Evolutionary conservation across 163 green algal species (phyloP).

Genomic region (Trebouxiophyceae sp.): DNA sequence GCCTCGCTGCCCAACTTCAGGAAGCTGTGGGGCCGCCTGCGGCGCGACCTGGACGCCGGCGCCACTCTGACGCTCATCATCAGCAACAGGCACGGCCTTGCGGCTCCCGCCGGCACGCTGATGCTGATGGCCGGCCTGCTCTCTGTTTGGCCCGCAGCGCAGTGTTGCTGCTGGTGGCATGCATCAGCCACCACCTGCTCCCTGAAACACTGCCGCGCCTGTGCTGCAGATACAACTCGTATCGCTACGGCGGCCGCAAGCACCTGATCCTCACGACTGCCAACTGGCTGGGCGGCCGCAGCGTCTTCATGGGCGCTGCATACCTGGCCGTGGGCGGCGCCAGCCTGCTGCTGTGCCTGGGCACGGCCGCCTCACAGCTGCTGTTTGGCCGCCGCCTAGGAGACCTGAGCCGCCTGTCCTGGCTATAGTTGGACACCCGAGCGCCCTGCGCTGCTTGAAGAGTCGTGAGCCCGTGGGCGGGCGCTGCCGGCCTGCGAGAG

Average conservation of each 20-base stretch:
- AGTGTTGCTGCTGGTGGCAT: no score
- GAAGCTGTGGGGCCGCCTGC: constrained; percentile 81
- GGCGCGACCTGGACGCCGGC: constrained; percentile 31
- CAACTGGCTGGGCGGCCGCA: constrained; percentile 88
- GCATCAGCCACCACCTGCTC: no score
- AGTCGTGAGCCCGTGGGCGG: no score
- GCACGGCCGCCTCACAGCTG: no score
- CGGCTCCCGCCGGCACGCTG: no score
- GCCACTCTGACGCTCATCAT: constrained; percentile 19
- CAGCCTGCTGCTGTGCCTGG: constrained; percentile 22
- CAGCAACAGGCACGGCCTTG: constrained; percentile 3
- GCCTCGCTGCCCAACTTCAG: constrained; percentile 72
- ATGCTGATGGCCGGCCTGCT: no score
- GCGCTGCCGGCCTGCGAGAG: no score
- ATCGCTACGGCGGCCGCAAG: constrained; percentile 40
- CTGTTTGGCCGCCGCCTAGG: constrained; percentile 40
- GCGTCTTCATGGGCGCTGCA: constrained; percentile 79
- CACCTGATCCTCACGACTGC: constrained; percentile 82
- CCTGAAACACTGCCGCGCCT: no score
- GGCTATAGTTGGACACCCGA: no score
- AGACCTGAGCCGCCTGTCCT: constrained; percentile 39
- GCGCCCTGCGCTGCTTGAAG: no score
- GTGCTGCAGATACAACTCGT: constrained; percentile 83
- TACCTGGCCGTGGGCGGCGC: constrained; percentile 71
- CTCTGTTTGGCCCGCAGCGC: no score